Base-by-base conservation (phyloP, 345 rosid species). In the Draba incana region DNA sequence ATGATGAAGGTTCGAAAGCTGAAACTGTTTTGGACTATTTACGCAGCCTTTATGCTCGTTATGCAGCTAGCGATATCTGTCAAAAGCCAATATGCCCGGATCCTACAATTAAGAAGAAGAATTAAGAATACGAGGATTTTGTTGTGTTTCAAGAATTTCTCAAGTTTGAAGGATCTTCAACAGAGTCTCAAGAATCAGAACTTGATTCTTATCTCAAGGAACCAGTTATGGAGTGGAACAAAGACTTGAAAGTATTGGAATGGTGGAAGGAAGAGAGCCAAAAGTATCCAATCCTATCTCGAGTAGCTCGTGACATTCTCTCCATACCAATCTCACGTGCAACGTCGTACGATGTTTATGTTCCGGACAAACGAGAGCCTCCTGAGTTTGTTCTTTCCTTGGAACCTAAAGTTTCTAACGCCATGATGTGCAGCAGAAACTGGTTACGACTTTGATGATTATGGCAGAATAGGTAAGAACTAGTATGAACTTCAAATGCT, bases 241-340 rank as follows among this genome's bases (percentile, higher is more conserved):
- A 81, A 66, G 94, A 89, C 46, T 84, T 87, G 24, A 87, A 87
- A 72, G 81, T 80, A 42, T 64, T 92, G 76, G 84, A 84, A 35
- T 92, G 95, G 96, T 92, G 97, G 98, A 92, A 72, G 74, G 74
- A 78, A 46, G 87, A 92, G 81, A 69, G 80, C 64, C 51, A 64
- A 35, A 92, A 78, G 79, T 92, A 87, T 55, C 98, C 96, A 8
- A 67, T 73, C 24, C 92, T 92, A 30, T 80, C 89, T 3, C 83
- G 82, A 82, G 83, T 92, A 92, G 96, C 98, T 23, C 82, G 85
- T 37, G 96, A 92, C 74, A 73, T 87, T 64, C 72, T 92, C 75
- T 73, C 90, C 2, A 84, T 92, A 16, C 96, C 96, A 0, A 71
- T 89, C 20, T 82, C 92, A 10, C 69, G 63, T 45, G 63, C 61